A percentile compares a stretch with the other conserved stretches of the same genome.
Conservation (phyloP, 495 filamentous ascomycete genomes). For the Aspergillus asperescens region DNA sequence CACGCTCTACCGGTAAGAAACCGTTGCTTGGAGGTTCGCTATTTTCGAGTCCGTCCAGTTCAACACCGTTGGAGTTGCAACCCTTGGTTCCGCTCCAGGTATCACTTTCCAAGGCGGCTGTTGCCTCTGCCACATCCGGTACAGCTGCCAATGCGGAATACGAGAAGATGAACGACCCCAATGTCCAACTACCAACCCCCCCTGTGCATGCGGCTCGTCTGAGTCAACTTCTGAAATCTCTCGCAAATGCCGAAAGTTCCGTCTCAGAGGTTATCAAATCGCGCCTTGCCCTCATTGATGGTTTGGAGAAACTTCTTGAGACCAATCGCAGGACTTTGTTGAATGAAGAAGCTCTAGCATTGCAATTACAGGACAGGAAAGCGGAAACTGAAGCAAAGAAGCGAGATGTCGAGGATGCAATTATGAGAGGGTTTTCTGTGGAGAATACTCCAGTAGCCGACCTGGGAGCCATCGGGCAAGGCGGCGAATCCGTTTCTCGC, state of each 20-base stretch:
- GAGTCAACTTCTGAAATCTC: slow-evolving; percentile 74
- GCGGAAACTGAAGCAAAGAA: slow-evolving; percentile 68
- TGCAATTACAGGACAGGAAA: slow-evolving; percentile 55
- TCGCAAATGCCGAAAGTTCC: slow-evolving; percentile 87
- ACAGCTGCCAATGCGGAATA: slow-evolving; percentile 73
- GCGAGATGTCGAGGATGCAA: slow-evolving; percentile 79
- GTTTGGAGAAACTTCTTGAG: slow-evolving; percentile 75
- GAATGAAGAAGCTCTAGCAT: slow-evolving; percentile 58
- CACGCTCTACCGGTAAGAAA: slow-evolving; percentile 61
- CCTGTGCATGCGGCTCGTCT: slow-evolving; percentile 91
- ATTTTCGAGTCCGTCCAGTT: slow-evolving; percentile 50
- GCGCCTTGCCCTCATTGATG: slow-evolving; percentile 67
- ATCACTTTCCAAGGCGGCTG: slow-evolving; percentile 62
- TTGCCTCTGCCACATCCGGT: slow-evolving; percentile 54
- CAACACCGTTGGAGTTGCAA: slow-evolving; percentile 69
- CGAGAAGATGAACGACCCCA: slow-evolving; percentile 69
- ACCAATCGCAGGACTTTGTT: slow-evolving; percentile 64
- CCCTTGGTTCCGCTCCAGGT: slow-evolving; percentile 68
- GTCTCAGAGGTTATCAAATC: slow-evolving; percentile 88
- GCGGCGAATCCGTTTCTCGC: slow-evolving; percentile 50
- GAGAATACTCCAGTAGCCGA: slow-evolving; percentile 37
- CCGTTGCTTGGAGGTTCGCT: slow-evolving; percentile 65
- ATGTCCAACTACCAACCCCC: slow-evolving; percentile 59
- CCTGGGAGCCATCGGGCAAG: slow-evolving; percentile 36
- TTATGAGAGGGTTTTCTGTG: slow-evolving; percentile 70